A percentile compares a stretch with the other conserved stretches of the same genome.
Conservation (phyloP, 169 alveolate genomes). For the Babesia bigemina region DNA sequence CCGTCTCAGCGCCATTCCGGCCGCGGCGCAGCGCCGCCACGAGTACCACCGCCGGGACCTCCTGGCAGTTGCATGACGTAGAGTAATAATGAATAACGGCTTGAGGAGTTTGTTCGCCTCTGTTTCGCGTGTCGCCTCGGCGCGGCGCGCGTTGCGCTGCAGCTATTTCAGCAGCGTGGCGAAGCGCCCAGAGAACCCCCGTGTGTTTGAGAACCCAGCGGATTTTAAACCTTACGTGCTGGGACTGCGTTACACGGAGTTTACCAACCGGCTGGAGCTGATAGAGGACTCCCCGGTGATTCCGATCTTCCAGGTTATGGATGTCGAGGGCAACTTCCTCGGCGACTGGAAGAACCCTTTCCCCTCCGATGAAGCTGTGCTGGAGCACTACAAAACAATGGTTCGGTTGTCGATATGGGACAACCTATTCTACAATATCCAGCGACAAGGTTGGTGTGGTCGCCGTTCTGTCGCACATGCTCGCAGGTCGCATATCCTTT, state of each 20-base stretch:
- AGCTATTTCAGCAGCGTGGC: constrained; percentile 4
- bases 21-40: no score
- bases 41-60: no score
- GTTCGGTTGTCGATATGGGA: constrained; percentile 80
- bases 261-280: constrained; percentile 72
- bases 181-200: constrained; percentile 63
- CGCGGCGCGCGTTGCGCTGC: constrained; percentile 6
- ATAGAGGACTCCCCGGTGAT: constrained; percentile 72
- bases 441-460: constrained; percentile 79
- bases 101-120: not conserved
- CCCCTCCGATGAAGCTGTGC: constrained; percentile 67
- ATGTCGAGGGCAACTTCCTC: constrained; percentile 74
- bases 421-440: constrained; percentile 81
- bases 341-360: constrained; percentile 73
- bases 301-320: constrained; percentile 76
- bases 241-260: constrained; percentile 76
- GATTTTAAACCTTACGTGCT: constrained; percentile 63
- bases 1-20: no score
- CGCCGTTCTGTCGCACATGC: not conserved
- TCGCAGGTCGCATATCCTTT: constrained; percentile 88
- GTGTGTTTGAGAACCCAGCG: constrained; percentile 44
- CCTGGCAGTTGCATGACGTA: no score
- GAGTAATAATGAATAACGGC: not conserved
- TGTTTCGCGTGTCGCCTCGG: not conserved
- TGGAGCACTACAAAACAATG: constrained; percentile 71